Evolutionary conservation across 2,329 filamentous ascomycete species (phyloP).

Genomic region (Phialophora macrospora): DNA sequence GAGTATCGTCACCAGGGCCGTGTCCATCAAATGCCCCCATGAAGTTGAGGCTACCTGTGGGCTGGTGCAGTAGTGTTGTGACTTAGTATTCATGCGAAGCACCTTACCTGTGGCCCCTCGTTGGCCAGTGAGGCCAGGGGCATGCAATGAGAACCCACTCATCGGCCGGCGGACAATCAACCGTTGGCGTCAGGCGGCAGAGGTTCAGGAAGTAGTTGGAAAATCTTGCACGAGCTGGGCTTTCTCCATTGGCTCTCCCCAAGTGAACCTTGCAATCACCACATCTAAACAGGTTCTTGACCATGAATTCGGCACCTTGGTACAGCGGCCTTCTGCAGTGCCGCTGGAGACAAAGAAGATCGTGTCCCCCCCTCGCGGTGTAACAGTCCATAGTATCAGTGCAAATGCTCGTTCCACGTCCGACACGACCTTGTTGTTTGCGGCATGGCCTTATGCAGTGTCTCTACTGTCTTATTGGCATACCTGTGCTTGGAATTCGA

Average conservation of each 20-base stretch:
- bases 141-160: background rate
- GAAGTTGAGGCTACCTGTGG: background rate
- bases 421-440: background rate
- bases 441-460: background rate
- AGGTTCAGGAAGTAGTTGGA: background rate
- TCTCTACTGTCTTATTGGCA: background rate
- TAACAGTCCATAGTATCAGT: background rate
- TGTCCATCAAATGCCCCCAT: background rate
- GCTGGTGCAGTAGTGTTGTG: slow-evolving; percentile 1
- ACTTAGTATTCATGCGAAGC: background rate
- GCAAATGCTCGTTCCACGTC: background rate
- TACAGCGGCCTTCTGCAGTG: background rate
- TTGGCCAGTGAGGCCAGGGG: background rate
- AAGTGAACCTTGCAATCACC: background rate
- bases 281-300: background rate
- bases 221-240: background rate
- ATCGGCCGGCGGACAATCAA: background rate
- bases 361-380: background rate
- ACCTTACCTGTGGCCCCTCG: background rate
- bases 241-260: background rate
- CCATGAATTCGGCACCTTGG: background rate
- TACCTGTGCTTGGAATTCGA: background rate
- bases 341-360: background rate
- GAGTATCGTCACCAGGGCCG: background rate
- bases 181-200: background rate